A percentile compares a stretch with the other conserved stretches of the same genome.
Conservation (phyloP, 345 rosid species). For the Pugionium cornutum region DNA sequence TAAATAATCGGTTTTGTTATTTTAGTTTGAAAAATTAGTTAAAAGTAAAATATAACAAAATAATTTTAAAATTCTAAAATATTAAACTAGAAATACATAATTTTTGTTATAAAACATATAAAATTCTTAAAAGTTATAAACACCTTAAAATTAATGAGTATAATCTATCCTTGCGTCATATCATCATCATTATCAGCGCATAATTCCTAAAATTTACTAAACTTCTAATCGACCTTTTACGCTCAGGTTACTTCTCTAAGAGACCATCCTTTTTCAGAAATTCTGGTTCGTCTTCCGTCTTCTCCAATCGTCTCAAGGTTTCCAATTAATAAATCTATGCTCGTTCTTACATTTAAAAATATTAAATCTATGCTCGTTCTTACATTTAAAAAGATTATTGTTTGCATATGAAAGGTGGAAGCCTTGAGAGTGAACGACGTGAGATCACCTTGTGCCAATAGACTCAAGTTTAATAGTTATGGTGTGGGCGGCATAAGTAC, state of each 20-base stretch:
- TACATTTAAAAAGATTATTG: slow-evolving; percentile 4
- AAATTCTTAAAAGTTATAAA: too few relatives aligned
- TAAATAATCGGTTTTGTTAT: too few relatives aligned
- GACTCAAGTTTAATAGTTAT: slow-evolving; percentile 48
- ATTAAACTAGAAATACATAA: too few relatives aligned
- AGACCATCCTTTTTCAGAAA: slow-evolving; percentile 45
- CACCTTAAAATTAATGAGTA: too few relatives aligned
- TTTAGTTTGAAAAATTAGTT: too few relatives aligned
- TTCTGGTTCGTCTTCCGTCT: slow-evolving; percentile 23
- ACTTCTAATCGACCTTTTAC: slow-evolving; percentile 34
- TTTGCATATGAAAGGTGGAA: slow-evolving; percentile 31
- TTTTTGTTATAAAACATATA: too few relatives aligned
- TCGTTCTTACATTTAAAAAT: too few relatives aligned
- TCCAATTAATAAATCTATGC: background rate
- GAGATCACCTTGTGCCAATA: slow-evolving; percentile 43
- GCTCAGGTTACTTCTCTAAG: slow-evolving; percentile 33
- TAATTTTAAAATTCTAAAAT: too few relatives aligned
- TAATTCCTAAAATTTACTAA: too few relatives aligned
- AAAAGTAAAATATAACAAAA: too few relatives aligned
- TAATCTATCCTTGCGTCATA: too few relatives aligned
- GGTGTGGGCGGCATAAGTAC: slow-evolving; percentile 28
- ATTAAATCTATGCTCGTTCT: background rate
- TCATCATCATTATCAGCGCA: too few relatives aligned
- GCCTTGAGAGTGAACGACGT: slow-evolving; percentile 40
- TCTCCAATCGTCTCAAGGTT: background rate